phyloP scores from a whole-genome alignment of 345 rosid genomes.

The Bruguiera parviflora region DNA sequence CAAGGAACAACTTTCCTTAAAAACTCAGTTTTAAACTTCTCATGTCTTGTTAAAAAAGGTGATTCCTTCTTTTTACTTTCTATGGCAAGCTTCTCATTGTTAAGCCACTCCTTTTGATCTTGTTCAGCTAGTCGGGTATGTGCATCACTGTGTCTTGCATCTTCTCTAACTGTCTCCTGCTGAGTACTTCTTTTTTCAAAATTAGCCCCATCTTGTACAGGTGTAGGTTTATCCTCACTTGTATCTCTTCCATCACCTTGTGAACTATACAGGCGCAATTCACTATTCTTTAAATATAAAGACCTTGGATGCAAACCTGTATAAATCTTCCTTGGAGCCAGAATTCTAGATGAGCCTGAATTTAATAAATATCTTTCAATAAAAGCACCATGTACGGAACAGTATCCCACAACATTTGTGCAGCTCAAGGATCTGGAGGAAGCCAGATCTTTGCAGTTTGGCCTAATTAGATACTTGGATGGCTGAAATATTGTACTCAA shows the following conservation, averaged over 20 bases:
- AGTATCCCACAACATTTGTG: constrained; percentile 22
- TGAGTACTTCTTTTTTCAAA: constrained; percentile 42
- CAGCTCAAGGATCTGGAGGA: constrained; percentile 31
- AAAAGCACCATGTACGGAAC: constrained; percentile 24
- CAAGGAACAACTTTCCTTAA: constrained; percentile 81
- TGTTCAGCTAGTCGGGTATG: constrained; percentile 81
- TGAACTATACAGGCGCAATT: constrained; percentile 64
- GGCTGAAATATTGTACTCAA: constrained; percentile 52
- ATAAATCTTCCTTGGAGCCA: constrained; percentile 23
- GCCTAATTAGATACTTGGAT: constrained; percentile 41
- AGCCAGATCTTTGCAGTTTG: constrained; percentile 32
- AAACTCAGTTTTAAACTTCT: constrained; percentile 77
- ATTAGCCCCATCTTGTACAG: constrained; percentile 45
- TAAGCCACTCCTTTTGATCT: constrained; percentile 96
- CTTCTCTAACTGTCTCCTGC: constrained; percentile 25
- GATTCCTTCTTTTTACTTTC: constrained; percentile 79
- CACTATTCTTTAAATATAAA: constrained; percentile 27
- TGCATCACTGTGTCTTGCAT: constrained; percentile 42
- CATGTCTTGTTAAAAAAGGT: constrained; percentile 62
- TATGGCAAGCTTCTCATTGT: constrained; percentile 62
- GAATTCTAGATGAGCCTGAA: constrained; percentile 28
- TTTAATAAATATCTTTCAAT: constrained; percentile 33
- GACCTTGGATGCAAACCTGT: constrained; percentile 18
- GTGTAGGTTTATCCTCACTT: constrained; percentile 57
- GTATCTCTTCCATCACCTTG: constrained; percentile 82